These are phyloP conservation scores for Boletellus deceptivus DNA, from an alignment of 1,284 basidiomycete genomes.

Conservation along the genomic window DNA sequence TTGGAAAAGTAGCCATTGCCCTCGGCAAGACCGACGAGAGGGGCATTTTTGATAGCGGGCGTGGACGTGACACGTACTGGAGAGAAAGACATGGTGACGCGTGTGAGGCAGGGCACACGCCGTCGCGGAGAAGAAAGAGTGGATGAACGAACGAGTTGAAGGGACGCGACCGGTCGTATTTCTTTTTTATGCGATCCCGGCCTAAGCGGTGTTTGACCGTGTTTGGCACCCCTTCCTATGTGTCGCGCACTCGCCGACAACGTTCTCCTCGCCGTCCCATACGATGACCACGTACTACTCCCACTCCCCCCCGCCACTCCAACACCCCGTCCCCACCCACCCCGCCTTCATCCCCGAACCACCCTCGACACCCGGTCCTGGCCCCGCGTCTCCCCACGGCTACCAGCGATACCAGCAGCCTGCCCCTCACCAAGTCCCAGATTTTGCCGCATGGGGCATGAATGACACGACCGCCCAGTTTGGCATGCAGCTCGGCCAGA, in stretches of 20 bases:
- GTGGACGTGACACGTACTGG: conserved; percentile 56
- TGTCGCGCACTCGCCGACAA: neutral
- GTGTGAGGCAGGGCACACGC: conserved; percentile 2
- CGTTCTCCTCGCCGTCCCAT: neutral
- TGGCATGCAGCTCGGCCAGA: conserved; percentile 93
- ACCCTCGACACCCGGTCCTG: conserved; percentile 66
- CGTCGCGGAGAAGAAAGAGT: conserved; percentile 17
- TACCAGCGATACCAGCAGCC: conserved; percentile 65
- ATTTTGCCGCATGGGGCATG: conserved; percentile 78
- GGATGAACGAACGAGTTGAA: conserved; percentile 17
- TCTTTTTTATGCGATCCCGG: conserved; percentile 23
- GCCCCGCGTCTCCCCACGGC: conserved; percentile 56
- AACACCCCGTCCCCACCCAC: conserved; percentile 88
- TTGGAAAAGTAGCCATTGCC: conserved; percentile 86
- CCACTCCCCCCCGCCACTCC: conserved; percentile 76
- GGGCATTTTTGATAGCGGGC: conserved; percentile 80
- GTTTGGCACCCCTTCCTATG: conserved; percentile 18
- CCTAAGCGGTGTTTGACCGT: conserved; percentile 20
- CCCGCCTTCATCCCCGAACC: conserved; percentile 89
- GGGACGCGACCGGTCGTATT: neutral
- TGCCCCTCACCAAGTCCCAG: conserved; percentile 39
- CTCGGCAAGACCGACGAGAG: conserved; percentile 80
- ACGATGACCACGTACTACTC: conserved; percentile 46
- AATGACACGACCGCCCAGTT: conserved; percentile 95
- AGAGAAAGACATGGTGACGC: conserved; percentile 43